Percentiles rank a stretch among this genome's conserved stretches.
These are phyloP conservation scores for Lachnum nothofagi DNA, from an alignment of 2,329 filamentous ascomycete genomes.

Conservation along the genomic window DNA sequence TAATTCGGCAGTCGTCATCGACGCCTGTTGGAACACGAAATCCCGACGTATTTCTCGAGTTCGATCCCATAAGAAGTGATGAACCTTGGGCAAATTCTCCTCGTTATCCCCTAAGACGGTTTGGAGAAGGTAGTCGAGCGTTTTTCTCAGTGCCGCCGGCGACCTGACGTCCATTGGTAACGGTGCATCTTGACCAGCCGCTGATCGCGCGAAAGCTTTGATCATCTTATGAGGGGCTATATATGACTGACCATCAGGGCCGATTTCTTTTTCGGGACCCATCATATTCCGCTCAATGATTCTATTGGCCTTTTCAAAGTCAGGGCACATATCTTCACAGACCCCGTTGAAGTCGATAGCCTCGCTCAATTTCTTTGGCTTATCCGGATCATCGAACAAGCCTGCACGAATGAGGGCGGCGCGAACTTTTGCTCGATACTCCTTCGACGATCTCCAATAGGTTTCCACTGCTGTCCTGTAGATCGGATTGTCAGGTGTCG, in stretches of 20 bases:
- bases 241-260: constrained; percentile 38
- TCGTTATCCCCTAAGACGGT: constrained; percentile 50
- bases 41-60: constrained; percentile 64
- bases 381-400: constrained; percentile 60
- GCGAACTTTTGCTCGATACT: constrained; percentile 53
- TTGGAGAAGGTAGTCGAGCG: constrained; percentile 60
- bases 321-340: constrained; percentile 65
- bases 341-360: constrained; percentile 64
- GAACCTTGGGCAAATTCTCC: constrained; percentile 48
- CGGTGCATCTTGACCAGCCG: constrained; percentile 62
- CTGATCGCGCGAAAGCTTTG: constrained; percentile 62
- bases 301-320: constrained; percentile 59
- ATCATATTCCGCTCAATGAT: constrained; percentile 58
- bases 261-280: constrained; percentile 47
- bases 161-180: constrained; percentile 65
- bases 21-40: constrained; percentile 63
- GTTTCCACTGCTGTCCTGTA: constrained; percentile 38
- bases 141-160: constrained; percentile 51
- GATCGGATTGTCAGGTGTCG: constrained; percentile 16
- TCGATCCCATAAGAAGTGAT: constrained; percentile 64
- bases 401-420: constrained; percentile 53
- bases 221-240: constrained; percentile 54
- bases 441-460: constrained; percentile 52
- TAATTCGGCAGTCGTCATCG: constrained; percentile 50
- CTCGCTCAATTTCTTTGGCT: constrained; percentile 56